Percentiles rank a stretch among this genome's conserved stretches.
Conservation (phyloP, 2,329 filamentous ascomycete genomes). For the Plectosphaerella plurivora region DNA sequence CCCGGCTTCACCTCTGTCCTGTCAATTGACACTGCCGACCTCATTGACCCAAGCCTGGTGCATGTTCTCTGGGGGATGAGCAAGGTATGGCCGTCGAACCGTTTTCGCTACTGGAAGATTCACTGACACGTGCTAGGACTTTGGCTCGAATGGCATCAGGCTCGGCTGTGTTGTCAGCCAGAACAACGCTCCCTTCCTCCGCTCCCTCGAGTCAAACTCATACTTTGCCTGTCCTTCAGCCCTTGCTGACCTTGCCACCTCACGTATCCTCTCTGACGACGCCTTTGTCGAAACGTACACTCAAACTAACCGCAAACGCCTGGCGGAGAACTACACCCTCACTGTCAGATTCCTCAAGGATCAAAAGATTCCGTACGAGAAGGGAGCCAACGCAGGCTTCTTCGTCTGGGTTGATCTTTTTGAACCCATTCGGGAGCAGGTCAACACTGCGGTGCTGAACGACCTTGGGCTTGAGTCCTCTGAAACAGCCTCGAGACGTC, state of each 20-base stretch:
- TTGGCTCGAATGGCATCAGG: slow-evolving; percentile 52
- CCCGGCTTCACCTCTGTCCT: slow-evolving; percentile 40
- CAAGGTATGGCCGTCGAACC: slow-evolving; percentile 18
- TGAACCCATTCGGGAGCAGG: slow-evolving; percentile 25
- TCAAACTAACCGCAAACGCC: slow-evolving; percentile 30
- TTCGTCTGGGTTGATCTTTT: slow-evolving; percentile 51
- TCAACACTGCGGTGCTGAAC: slow-evolving; percentile 13
- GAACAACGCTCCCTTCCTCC: slow-evolving; percentile 31
- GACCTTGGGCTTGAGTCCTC: neutral
- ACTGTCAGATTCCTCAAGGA: slow-evolving; percentile 28
- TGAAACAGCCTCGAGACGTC: neutral
- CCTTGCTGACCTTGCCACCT: slow-evolving; percentile 33
- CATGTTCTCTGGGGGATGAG: slow-evolving; percentile 45
- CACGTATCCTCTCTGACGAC: slow-evolving; percentile 28
- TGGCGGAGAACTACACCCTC: slow-evolving; percentile 32
- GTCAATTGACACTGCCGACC: slow-evolving; percentile 32
- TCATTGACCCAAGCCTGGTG: slow-evolving; percentile 44
- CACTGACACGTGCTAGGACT: slow-evolving; percentile 29
- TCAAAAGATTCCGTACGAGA: slow-evolving; percentile 38
- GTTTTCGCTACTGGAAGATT: neutral
- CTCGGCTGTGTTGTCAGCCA: slow-evolving; percentile 47
- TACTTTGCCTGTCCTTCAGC: slow-evolving; percentile 41
- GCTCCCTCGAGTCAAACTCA: slow-evolving; percentile 27
- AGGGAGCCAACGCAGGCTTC: slow-evolving; percentile 46
- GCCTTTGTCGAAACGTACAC: slow-evolving; percentile 39